Evolutionary conservation across 2,329 filamentous ascomycete genomes (phyloP), one percentile per base, ranked within the genome.

Genomic region (Thelonectria rubi): DNA sequence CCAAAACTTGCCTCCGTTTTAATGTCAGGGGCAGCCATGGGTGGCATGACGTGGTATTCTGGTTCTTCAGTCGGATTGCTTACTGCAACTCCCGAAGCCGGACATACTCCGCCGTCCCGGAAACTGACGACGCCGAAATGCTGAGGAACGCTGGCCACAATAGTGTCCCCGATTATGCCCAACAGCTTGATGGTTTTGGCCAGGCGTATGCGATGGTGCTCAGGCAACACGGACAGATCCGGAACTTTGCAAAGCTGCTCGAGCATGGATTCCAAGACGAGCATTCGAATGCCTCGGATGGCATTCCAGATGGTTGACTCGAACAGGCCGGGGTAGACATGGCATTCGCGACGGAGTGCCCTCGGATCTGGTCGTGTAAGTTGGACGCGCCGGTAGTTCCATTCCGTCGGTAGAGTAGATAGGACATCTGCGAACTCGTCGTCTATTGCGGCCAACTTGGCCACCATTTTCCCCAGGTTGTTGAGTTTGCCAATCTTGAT

Each of bases 271-370:
- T 84, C 82, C 48, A 83, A 76, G 7, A 83, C 69, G 20, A 84
- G 73, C 66, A 84, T 78, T 21, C 82, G 77, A 59, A 79, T 77
- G 10, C 78, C 78, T 20, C 81, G 77, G 58, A 84, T 73, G 57
- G 76, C 76, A 64, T 83, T 84, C 82, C 82, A 84, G 11, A 79
- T 75, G 2, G 80, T 80, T 26, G 80, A 79, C 50, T 82, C 74
- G 10, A 75, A 74, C n/a, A 80, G 71, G n/a, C 75, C 79, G 0
- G 76, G 71, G 63, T 84, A 84, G 7, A 82, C 76, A 63, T 84
- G 80, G 67, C 80, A 84, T 46, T 71, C 66, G 26, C 73, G 73
- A 42, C 75, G 74, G 60, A 81, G 76, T 54, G 81, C 79, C 20
- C 77, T 79, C 15, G 77, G 75, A 64, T 82, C 78, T 3, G 76